These are phyloP conservation scores for Cylindrotheca fusiformis DNA, from an alignment of 108 stramenopile genomes.

Conservation along the genomic window DNA sequence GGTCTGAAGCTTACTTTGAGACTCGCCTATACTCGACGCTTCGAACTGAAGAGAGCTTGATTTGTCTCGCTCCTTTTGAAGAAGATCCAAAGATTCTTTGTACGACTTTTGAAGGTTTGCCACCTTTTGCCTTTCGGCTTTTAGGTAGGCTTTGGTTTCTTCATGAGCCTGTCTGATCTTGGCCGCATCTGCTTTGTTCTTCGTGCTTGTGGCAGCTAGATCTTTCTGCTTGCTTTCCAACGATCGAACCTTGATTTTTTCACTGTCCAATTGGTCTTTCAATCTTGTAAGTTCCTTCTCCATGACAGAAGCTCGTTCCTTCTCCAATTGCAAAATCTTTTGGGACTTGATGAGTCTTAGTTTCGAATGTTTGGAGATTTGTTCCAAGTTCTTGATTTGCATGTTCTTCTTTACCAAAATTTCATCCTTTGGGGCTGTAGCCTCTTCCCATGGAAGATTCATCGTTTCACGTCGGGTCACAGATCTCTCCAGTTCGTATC, in stretches of 20 bases:
- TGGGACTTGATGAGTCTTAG: background rate
- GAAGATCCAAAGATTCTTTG: background rate
- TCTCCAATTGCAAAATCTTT: background rate
- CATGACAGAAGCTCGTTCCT: background rate
- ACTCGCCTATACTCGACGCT: background rate
- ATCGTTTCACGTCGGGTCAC: background rate
- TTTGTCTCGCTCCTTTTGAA: background rate
- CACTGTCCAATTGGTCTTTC: background rate
- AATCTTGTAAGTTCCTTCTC: background rate
- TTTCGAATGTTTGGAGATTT: background rate
- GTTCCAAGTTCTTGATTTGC: background rate
- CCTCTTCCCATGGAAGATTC: background rate
- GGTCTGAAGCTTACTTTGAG: background rate
- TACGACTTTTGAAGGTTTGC: background rate
- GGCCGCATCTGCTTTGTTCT: background rate
- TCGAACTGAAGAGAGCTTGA: background rate
- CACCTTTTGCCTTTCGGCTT: background rate
- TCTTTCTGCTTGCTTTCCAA: background rate
- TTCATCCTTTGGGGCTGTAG: background rate
- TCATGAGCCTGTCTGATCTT: background rate
- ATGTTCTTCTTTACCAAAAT: background rate
- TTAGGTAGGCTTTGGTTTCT: background rate
- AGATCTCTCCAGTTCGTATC: background rate
- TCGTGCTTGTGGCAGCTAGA: background rate
- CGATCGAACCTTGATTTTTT: background rate